A percentile compares a stretch with the other conserved stretches of the same genome.
These are phyloP conservation scores for Lablab purpureus DNA, from an alignment of 306 rosid species.

Conservation along the genomic window DNA sequence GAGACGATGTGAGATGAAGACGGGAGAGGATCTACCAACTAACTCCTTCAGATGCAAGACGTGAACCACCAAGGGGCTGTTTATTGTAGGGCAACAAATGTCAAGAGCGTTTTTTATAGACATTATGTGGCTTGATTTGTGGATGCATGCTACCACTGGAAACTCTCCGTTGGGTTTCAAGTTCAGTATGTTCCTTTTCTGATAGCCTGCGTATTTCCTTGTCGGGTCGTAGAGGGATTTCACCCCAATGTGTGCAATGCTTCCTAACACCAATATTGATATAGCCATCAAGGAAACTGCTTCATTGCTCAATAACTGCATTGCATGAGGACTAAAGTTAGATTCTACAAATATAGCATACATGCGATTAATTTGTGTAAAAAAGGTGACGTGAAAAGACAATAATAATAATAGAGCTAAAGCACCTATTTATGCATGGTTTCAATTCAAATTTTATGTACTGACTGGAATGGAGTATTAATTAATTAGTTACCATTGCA, in stretches of 20 bases:
- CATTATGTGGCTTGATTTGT: slow-evolving; percentile 41
- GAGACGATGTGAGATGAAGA: slow-evolving; percentile 51
- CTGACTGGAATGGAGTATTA: too few species aligned
- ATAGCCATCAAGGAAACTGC: not conserved
- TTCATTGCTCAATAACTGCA: slow-evolving; percentile 22
- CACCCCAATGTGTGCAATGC: slow-evolving; percentile 41
- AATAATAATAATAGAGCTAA: not conserved
- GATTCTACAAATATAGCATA: not conserved
- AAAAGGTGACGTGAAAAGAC: not conserved
- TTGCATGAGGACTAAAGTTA: not conserved
- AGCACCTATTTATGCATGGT: too few species aligned
- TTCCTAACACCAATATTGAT: slow-evolving; percentile 35
- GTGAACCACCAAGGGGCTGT: slow-evolving; percentile 36
- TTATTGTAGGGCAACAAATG: slow-evolving; percentile 36
- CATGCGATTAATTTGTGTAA: not conserved
- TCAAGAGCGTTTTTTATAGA: slow-evolving; percentile 43
- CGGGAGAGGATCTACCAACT: slow-evolving; percentile 52
- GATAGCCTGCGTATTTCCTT: slow-evolving; percentile 50
- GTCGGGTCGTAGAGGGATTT: slow-evolving; percentile 54
- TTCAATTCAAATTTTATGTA: too few species aligned
- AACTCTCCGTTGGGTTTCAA: slow-evolving; percentile 2
- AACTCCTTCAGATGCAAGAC: slow-evolving; percentile 54
- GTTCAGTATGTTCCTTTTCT: slow-evolving; percentile 46
- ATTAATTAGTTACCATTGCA: slow-evolving; percentile 15
- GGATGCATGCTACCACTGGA: slow-evolving; percentile 47